phyloP scores from a whole-genome alignment of 1,139 yeast species.

The Torulaspora globosa region DNA sequence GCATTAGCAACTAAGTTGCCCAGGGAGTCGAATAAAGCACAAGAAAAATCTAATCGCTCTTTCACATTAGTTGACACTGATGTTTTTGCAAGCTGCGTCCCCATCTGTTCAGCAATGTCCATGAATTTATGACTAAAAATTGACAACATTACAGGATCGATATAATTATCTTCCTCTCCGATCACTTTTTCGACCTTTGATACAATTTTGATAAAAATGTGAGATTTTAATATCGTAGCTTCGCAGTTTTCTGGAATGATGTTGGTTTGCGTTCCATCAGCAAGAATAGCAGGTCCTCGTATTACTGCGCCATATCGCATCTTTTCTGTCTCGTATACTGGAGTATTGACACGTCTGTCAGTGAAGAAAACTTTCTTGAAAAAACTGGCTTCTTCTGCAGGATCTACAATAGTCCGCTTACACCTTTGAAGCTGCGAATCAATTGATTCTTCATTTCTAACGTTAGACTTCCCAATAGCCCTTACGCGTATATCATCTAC shows the following conservation, averaged over 20 bases:
- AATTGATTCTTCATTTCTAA: slow-evolving; percentile 36
- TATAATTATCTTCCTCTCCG: slow-evolving; percentile 10
- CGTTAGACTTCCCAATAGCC: slow-evolving; percentile 50
- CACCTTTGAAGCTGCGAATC: slow-evolving; percentile 38
- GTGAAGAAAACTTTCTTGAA: slow-evolving; percentile 45
- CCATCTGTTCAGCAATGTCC: slow-evolving; percentile 92
- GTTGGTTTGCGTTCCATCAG: slow-evolving; percentile 85
- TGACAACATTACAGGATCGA: slow-evolving; percentile 69
- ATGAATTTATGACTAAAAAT: slow-evolving; percentile 81
- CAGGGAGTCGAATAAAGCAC: slow-evolving; percentile 71
- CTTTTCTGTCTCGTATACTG: slow-evolving; percentile 49
- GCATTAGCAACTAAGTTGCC: slow-evolving; percentile 84
- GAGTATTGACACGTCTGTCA: slow-evolving; percentile 49
- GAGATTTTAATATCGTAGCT: slow-evolving; percentile 63
- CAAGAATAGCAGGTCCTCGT: slow-evolving; percentile 75
- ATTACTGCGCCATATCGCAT: slow-evolving; percentile 52
- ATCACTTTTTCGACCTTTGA: slow-evolving; percentile 31
- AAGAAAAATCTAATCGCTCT: slow-evolving; percentile 77
- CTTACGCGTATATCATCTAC: slow-evolving; percentile 83
- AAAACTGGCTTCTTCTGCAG: slow-evolving; percentile 31
- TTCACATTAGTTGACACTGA: slow-evolving; percentile 83
- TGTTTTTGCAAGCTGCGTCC: slow-evolving; percentile 71
- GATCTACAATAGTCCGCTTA: slow-evolving; percentile 16
- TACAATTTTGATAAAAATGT: slow-evolving; percentile 44
- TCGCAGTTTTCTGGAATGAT: slow-evolving; percentile 65